Evolutionary conservation across 768 basidiomycete genomes (phyloP).

Genomic region (Pholiota molesta): DNA sequence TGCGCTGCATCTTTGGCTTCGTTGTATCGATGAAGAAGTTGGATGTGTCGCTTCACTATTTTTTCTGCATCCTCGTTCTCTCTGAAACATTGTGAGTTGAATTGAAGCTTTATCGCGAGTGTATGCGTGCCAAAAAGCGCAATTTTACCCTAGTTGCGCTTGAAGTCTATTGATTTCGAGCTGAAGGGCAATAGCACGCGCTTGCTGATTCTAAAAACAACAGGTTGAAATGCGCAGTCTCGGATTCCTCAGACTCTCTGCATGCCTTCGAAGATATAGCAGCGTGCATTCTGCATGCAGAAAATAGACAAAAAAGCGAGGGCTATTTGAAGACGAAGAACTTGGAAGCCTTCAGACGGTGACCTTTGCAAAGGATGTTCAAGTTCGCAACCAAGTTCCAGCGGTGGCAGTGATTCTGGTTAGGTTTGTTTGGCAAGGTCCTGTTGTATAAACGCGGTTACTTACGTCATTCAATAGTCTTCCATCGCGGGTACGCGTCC

Average conservation of each 20-base stretch:
- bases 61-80: conserved; percentile 52
- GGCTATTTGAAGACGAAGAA: too few relatives aligned
- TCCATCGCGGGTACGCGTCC: neutral
- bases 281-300: conserved; percentile 16
- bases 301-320: neutral
- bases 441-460: neutral
- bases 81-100: conserved; percentile 23
- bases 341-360: too few relatives aligned
- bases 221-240: neutral
- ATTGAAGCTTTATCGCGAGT: conserved; percentile 9
- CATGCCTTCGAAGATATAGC: conserved; percentile 18
- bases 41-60: conserved; percentile 70
- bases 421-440: neutral
- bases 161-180: conserved; percentile 52
- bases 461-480: conserved; percentile 1
- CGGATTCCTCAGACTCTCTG: too few relatives aligned
- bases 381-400: too few relatives aligned
- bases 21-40: conserved; percentile 74
- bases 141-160: conserved; percentile 44
- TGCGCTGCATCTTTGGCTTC: conserved; percentile 85
- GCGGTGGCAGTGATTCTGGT: too few relatives aligned
- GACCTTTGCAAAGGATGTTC: too few relatives aligned
- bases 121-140: conserved; percentile 14
- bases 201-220: conserved; percentile 49
- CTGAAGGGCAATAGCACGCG: conserved; percentile 48